phyloP scores from a whole-genome alignment of 2,329 filamentous ascomycete species.

The Fusarium transvaalense region DNA sequence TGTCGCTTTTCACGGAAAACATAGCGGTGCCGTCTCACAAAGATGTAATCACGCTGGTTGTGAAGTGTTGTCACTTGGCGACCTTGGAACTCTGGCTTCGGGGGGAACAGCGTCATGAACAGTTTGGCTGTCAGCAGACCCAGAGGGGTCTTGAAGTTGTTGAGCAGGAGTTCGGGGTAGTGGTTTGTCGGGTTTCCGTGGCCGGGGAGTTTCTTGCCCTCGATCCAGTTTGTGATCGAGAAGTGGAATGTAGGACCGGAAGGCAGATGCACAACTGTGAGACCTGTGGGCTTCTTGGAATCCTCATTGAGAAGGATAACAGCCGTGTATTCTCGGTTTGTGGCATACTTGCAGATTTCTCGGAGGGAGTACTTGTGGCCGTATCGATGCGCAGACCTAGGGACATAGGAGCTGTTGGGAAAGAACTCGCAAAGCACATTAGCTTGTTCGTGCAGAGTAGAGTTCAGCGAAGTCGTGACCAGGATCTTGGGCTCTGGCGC shows the following conservation, averaged over 20 bases:
- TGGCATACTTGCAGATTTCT: conserved; percentile 89
- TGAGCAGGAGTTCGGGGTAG: conserved; percentile 89
- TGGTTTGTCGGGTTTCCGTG: conserved; percentile 91
- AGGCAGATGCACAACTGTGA: conserved; percentile 88
- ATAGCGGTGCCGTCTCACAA: conserved; percentile 90
- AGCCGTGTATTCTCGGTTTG: conserved; percentile 84
- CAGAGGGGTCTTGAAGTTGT: conserved; percentile 93
- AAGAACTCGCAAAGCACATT: conserved; percentile 83
- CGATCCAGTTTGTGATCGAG: conserved; percentile 88
- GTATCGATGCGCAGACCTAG: conserved; percentile 84
- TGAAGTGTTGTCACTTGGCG: conserved; percentile 92
- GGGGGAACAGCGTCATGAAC: conserved; percentile 73
- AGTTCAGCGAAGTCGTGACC: conserved; percentile 91
- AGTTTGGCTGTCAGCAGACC: conserved; percentile 89
- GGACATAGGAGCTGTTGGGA: conserved; percentile 89
- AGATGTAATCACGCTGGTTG: conserved; percentile 97
- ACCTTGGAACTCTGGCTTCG: conserved; percentile 84
- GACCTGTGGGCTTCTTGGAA: conserved; percentile 82
- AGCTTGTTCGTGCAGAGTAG: conserved; percentile 86
- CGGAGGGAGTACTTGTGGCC: conserved; percentile 91
- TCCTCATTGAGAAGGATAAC: conserved; percentile 91
- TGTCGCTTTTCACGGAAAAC: conserved; percentile 89
- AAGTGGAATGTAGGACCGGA: conserved; percentile 93
- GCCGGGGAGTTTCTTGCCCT: conserved; percentile 87
- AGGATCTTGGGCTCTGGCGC: conserved; percentile 83